Conservation (phyloP, 768 basidiomycete species). For the Lentinula aciculospora region DNA sequence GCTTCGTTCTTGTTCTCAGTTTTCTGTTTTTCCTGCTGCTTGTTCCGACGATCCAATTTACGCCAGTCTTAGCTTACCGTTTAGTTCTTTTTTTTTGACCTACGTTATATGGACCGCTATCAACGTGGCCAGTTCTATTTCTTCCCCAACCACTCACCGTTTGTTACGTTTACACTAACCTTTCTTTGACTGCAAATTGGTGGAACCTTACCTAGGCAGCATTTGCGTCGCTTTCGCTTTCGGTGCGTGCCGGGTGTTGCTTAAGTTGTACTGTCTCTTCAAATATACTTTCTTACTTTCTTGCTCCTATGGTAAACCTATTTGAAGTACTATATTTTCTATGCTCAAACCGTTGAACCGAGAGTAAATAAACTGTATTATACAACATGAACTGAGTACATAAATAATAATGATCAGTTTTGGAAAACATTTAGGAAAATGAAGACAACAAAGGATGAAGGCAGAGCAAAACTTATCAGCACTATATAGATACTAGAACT, state of each 20-base stretch:
- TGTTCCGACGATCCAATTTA: background rate
- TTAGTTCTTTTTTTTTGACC: constrained; percentile 4
- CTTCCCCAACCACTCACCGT: background rate
- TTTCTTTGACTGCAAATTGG: background rate
- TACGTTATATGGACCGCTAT: constrained; percentile 7
- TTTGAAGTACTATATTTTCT: background rate
- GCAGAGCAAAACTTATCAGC: too few relatives aligned
- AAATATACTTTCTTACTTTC: background rate
- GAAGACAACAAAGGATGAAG: too few relatives aligned
- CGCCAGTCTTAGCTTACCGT: background rate
- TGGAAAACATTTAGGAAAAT: too few relatives aligned
- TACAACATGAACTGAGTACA: background rate
- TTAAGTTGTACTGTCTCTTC: too few relatives aligned
- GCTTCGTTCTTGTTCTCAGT: constrained; percentile 18
- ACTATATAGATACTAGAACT: too few relatives aligned
- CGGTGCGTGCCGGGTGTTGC: too few relatives aligned
- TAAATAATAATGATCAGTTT: too few relatives aligned
- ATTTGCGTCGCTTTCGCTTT: too few relatives aligned
- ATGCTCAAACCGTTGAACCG: background rate
- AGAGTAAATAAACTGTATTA: background rate
- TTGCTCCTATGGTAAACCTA: background rate
- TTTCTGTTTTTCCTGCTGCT: constrained; percentile 13
- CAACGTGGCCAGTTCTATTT: constrained; percentile 4
- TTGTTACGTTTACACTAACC: background rate
- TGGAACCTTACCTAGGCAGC: too few relatives aligned